Evolutionary conservation across 208 protist species (phyloP), one percentile per base, ranked within the genome.

Genomic region (Crithidia fasciculata): DNA sequence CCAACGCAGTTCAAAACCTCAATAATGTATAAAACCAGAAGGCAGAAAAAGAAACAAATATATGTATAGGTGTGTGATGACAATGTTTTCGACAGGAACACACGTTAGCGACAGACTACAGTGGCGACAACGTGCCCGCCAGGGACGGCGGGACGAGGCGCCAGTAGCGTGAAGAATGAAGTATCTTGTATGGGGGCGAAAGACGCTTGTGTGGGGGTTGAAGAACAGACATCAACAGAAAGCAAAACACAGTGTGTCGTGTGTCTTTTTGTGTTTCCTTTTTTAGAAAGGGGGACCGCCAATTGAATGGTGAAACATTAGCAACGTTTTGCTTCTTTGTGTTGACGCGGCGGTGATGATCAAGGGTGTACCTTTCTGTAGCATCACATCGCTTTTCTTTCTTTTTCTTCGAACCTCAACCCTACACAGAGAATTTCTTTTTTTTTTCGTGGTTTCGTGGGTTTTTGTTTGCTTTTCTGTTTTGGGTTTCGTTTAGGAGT

Each of bases 301-400:
- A 59, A 69, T 12, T 47, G 64, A 69, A 57, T n/a, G 64, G 64
- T 40, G 40, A 37, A 41, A 52, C 40, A 40, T 59, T 57, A 59
- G 36, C 47, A 44, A 57, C 52, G 64, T 59, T 69, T 69, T 59
- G 64, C 49, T 57, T 69, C 64, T 52, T 49, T 44, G 5, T 18
- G 39, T 10, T 40, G 40, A 18, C 8, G 28, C 15, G 18, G 12
- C 54, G 15, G 12, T 40, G 62, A 45, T 41, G 49, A 13, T 28
- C 13, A 15, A 47, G 13, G 19, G 16, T 55, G 50, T 19, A 55
- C 16, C 15, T 55, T 18, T 55, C 8, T 55, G 47, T 15, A n/a
- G 5, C 52, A 69, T 59, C 52, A 43, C 39, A 49, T 47, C 15
- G 49, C 6, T 57, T 6, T 36, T 43, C 44, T 45, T 8, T 19